A percentile compares a stretch with the other conserved stretches of the same genome.
Evolutionary conservation across 805 yeast genomes (phyloP).

Genomic region (Candida argentea): DNA sequence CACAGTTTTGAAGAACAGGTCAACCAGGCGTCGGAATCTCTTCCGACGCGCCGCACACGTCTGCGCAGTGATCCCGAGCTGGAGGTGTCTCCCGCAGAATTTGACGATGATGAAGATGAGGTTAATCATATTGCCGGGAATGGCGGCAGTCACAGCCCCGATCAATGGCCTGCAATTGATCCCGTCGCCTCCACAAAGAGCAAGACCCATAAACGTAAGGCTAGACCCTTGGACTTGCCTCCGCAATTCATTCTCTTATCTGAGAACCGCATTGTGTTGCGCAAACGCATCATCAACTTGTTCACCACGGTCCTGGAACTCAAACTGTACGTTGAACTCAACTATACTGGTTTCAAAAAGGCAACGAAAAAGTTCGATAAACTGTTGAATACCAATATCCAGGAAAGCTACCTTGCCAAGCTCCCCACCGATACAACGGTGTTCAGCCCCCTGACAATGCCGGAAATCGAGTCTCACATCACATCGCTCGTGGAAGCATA

Average conservation of each 20-base stretch:
- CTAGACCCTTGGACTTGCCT: constrained; percentile 15
- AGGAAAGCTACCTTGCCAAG: constrained; percentile 35
- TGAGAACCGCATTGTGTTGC: constrained; percentile 39
- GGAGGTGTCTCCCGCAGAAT: constrained; percentile 16
- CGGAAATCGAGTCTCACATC: constrained; percentile 21
- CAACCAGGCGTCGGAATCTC: neutral
- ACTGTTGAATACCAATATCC: constrained; percentile 33
- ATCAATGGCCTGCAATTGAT: constrained; percentile 1
- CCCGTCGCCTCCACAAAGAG: constrained; percentile 8
- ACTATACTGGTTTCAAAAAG: constrained; percentile 43
- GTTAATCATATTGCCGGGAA: constrained; percentile 11
- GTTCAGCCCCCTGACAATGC: constrained; percentile 24
- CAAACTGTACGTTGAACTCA: constrained; percentile 41
- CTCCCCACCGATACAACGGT: constrained; percentile 32
- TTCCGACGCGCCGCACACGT: no score
- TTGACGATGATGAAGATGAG: constrained; percentile 24
- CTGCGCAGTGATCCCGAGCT: constrained; percentile 26
- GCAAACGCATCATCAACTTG: constrained; percentile 35
- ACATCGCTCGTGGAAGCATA: constrained; percentile 22
- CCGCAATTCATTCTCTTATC: constrained; percentile 28
- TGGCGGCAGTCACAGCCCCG: constrained; percentile 1
- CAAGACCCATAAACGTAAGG: no score
- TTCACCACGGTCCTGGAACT: constrained; percentile 38
- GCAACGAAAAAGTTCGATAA: constrained; percentile 46
- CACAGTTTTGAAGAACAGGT: neutral